These are phyloP conservation scores for Backusella psychrophila DNA, from an alignment of 192 early-diverging fungal genomes.

Conservation along the genomic window DNA sequence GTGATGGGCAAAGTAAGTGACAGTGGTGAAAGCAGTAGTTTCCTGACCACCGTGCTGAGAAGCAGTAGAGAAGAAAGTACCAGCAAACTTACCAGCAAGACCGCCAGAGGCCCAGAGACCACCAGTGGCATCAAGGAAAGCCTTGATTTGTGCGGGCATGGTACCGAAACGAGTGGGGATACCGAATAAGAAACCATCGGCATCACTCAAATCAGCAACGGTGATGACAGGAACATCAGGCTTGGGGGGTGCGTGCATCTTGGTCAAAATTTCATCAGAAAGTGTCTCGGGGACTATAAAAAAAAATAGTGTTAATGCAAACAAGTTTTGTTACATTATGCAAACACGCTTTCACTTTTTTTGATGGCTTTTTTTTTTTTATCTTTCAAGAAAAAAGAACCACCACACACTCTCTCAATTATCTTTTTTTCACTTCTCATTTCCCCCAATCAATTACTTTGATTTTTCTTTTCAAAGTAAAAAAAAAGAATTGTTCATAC, in stretches of 20 bases:
- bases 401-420: too few species aligned
- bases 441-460: not conserved
- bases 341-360: not conserved
- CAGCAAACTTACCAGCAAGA: constrained; percentile 68
- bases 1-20: constrained; percentile 70
- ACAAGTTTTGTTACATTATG: not conserved
- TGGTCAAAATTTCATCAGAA: constrained; percentile 45
- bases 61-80: constrained; percentile 72
- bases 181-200: constrained; percentile 61
- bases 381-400: too few species aligned
- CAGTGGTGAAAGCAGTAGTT: constrained; percentile 60
- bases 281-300: constrained; percentile 52
- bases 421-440: too few species aligned
- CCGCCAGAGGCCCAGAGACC: constrained; percentile 46
- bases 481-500: not conserved
- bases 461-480: not conserved
- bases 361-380: not conserved
- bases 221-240: constrained; percentile 46
- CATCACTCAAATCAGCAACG: constrained; percentile 39
- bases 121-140: constrained; percentile 36
- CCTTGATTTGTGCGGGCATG: constrained; percentile 73
- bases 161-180: constrained; percentile 68
- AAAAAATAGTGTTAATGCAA: not conserved
- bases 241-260: constrained; percentile 53
- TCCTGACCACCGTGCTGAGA: constrained; percentile 82